phyloP scores from a whole-genome alignment of 2,329 filamentous ascomycete species.

The Sclerotinia nivalis region DNA sequence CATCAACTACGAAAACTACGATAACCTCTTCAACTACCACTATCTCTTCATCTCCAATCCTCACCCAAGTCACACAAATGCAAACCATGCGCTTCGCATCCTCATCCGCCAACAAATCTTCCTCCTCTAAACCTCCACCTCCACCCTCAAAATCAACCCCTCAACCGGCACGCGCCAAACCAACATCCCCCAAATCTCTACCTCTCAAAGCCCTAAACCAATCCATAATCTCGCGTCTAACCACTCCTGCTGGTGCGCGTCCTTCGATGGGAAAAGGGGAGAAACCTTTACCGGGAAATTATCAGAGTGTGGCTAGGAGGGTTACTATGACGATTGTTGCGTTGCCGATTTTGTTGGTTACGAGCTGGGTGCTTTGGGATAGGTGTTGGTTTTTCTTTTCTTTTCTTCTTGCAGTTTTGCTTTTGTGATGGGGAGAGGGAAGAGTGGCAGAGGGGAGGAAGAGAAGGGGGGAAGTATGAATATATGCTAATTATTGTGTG shows the following conservation, averaged over 20 bases:
- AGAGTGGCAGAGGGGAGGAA: too few relatives aligned
- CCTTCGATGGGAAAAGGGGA: slow-evolving; percentile 22
- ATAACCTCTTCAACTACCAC: not conserved
- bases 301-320: slow-evolving; percentile 38
- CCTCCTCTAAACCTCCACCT: not conserved
- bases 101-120: not conserved
- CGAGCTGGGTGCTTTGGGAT: slow-evolving; percentile 41
- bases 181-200: slow-evolving; percentile 24
- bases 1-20: not conserved
- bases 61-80: not conserved
- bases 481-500: slow-evolving; percentile 7
- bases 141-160: not conserved
- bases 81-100: not conserved
- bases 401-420: not conserved
- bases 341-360: slow-evolving; percentile 40
- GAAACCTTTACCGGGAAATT: slow-evolving; percentile 34
- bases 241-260: slow-evolving; percentile 36
- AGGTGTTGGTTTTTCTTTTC: slow-evolving; percentile 34
- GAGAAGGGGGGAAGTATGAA: not conserved
- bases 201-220: slow-evolving; percentile 38
- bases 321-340: slow-evolving; percentile 40
- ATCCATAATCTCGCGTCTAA: slow-evolving; percentile 37
- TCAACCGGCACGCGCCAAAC: not conserved
- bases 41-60: not conserved
- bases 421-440: not conserved